These are phyloP conservation scores for Nothopassalora personata DNA, from an alignment of 2,329 filamentous ascomycete genomes.

Conservation along the genomic window DNA sequence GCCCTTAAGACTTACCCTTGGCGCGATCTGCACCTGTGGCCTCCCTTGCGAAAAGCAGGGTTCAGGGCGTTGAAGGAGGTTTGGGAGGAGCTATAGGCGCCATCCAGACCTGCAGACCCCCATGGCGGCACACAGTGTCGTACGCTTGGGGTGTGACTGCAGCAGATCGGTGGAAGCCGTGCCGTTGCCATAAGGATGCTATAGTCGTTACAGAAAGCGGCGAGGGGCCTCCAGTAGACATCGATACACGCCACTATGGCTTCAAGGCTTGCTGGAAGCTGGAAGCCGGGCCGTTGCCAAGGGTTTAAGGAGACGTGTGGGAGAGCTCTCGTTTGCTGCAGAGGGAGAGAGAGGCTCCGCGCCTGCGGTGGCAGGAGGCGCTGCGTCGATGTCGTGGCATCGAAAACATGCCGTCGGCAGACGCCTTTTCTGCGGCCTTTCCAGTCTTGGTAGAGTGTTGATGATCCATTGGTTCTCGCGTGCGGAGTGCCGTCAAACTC, in stretches of 20 bases:
- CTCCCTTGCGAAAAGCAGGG: conserved; percentile 12
- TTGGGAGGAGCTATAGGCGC: conserved; percentile 16
- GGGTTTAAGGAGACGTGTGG: conserved; percentile 3
- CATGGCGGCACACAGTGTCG: conserved; percentile 12
- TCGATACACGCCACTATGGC: background rate
- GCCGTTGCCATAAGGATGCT: conserved; percentile 4
- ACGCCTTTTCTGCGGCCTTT: background rate
- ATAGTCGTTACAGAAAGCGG: conserved; percentile 1
- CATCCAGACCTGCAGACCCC: conserved; percentile 13
- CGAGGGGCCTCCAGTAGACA: conserved; percentile 1
- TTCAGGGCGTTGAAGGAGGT: conserved; percentile 14
- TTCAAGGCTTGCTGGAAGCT: background rate
- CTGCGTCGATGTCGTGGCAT: background rate
- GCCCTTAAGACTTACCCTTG: conserved; percentile 22
- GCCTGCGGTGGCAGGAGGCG: background rate
- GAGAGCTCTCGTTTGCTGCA: conserved; percentile 5
- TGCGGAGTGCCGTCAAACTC: background rate
- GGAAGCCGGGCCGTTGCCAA: background rate
- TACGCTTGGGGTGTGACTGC: conserved; percentile 17
- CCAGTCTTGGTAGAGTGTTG: background rate
- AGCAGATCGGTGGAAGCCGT: too few species aligned
- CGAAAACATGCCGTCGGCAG: background rate
- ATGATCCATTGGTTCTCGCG: background rate
- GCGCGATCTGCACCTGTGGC: conserved; percentile 18
- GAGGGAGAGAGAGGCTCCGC: background rate